Evolutionary conservation across 2,329 filamentous ascomycete genomes (phyloP), one percentile per base, ranked within the genome.

Genomic region (Epichloe coenophiala): DNA sequence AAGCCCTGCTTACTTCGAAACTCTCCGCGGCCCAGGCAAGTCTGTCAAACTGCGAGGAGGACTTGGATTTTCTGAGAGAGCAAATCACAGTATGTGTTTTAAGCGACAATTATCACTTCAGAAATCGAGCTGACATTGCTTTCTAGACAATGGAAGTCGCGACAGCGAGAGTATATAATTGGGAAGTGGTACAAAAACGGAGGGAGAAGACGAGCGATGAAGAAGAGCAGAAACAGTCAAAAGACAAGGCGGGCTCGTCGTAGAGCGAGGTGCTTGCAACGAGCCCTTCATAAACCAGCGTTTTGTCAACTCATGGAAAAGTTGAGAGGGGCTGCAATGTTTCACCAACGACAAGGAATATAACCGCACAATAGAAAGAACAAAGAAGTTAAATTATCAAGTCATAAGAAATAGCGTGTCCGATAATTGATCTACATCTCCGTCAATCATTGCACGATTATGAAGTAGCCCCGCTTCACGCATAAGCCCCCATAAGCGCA

Each of bases 101-200:
- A n/a, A n/a, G 17, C 45, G 13, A 19, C 40, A 38, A 11, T 39
- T 17, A 12, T 27, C 45, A 9, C 21, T 13, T 15, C 8, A 7
- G 36, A 21, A 60, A 54, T 52, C 7, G 23, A 13, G 45, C 47
- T 51, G 35, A 55, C 43, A 23, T 15, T 27, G 35, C 19, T 7
- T 42, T 39, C n/a, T 17, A 94, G 88, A 96, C 90, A 0, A 84
- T 98, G 74, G 93, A 98, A 68, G 93, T 98, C 36, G 93, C 93
- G 4, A 89, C 91, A 40, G 93, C 93, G 21, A 78, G 93, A 56
- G 90, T 98, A n/a, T 97, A 98, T 69, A 98, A 98, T 68, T 97
- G 93, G 91, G 93, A 98, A 62, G 89, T 98, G 4, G 88, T 91
- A 42, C 87, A 95, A 73, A 88, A 94, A 70, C 77, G 93, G 59